Evolutionary conservation across 495 filamentous ascomycete genomes (phyloP), one percentile per base, ranked within the genome.

Genomic region (Sporormia fimetaria): DNA sequence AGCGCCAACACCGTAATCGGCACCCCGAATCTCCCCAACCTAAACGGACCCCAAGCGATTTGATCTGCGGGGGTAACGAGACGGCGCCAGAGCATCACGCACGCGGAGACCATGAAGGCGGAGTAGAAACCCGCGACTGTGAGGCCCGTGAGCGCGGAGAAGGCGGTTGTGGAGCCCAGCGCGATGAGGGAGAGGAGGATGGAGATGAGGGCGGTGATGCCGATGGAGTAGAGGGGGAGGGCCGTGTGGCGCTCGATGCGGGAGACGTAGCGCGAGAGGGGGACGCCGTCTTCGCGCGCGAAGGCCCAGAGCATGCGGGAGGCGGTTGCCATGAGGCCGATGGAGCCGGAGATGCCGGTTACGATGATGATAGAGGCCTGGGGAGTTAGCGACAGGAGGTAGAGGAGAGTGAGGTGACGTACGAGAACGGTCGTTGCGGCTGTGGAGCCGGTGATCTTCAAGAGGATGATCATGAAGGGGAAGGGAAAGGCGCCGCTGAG

Each of bases 221-320:
- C 34, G 42, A 51, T 51, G 3, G 41, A 4, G 34, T 35, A 26
- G 9, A 51, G 3, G 2, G 47, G 47, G 5, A 51, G 26, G 11
- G 5, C 6, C 7, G 33, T 44, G 3, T 21, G 33, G 3, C 32
- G 41, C 4, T 50, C 21, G 12, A 50, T 26, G 25, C 37, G 20
- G 3, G 29, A 18, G 27, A 47, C 17, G 6, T n/a, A 28, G n/a
- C 14, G 1, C 1, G 44, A 47, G 12, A 34, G 26, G 3, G 47
- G 47, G 3, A 51, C 23, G 3, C 47, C 47, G 34, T 40, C 24
- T 38, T 51, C 47, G 3, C 47, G 33, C 15, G 47, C 33, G 21
- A 51, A 51, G 1, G 41, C 42, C 47, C 47, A 51, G 9, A 38
- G 31, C 47, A 46, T 45, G 1, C 47, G 33, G 4, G 33, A 40